Evolutionary conservation across 2,329 filamentous ascomycete genomes (phyloP).

Genomic region (Colletotrichum sp.): DNA sequence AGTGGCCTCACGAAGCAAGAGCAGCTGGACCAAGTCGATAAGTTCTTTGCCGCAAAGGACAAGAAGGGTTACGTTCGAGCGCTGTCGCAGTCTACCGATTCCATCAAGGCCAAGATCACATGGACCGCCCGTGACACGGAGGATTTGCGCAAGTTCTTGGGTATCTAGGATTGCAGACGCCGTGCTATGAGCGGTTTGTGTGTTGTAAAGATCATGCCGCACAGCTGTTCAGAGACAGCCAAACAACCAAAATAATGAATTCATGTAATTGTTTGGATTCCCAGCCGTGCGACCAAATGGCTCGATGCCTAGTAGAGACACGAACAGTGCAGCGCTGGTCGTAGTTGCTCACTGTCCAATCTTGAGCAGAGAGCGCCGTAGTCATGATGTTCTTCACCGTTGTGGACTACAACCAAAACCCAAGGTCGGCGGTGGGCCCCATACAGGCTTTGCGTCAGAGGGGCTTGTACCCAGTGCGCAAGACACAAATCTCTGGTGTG

Average conservation of each 20-base stretch:
- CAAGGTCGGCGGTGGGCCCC: not conserved
- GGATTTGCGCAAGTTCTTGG: slow-evolving; percentile 69
- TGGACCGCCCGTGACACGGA: slow-evolving; percentile 80
- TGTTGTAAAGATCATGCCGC: not conserved
- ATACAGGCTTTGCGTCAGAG: not conserved
- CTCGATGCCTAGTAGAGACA: not conserved
- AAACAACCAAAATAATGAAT: not conserved
- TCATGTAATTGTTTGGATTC: not conserved
- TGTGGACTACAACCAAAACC: not conserved
- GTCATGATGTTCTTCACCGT: not conserved
- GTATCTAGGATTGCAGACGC: not conserved
- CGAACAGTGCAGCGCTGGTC: not conserved
- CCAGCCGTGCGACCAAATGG: not conserved
- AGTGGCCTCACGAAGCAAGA: slow-evolving; percentile 79
- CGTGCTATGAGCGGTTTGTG: not conserved
- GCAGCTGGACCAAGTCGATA: slow-evolving; percentile 77
- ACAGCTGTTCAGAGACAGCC: not conserved
- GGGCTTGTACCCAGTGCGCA: slow-evolving; percentile 4
- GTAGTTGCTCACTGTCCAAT: not conserved
- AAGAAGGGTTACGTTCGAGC: slow-evolving; percentile 87
- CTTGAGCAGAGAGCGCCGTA: not conserved
- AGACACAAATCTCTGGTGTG: not conserved
- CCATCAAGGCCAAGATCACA: slow-evolving; percentile 81
- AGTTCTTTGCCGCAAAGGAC: slow-evolving; percentile 82
- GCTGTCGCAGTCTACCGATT: slow-evolving; percentile 87